These are phyloP conservation scores for Vigna reflexopilosa DNA, from an alignment of 306 rosid species.

Conservation along the genomic window DNA sequence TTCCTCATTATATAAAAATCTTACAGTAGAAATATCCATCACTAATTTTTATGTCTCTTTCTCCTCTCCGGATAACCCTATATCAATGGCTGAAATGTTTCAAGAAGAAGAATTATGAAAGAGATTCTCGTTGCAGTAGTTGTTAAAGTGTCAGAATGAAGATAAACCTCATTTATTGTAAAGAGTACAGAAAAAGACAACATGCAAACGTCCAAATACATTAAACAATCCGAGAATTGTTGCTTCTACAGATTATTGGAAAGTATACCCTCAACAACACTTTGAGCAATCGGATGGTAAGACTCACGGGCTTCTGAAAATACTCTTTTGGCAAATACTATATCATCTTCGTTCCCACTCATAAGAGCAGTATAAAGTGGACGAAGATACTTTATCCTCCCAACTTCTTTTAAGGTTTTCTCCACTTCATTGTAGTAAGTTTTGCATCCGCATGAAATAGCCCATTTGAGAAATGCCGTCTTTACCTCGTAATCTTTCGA, in stretches of 20 bases:
- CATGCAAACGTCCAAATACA: background rate
- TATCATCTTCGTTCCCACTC: conserved; percentile 78
- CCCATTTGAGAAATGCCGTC: conserved; percentile 80
- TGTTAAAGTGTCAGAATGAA: background rate
- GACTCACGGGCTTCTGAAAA: conserved; percentile 79
- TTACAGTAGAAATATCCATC: background rate
- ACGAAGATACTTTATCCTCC: conserved; percentile 87
- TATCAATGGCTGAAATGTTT: background rate
- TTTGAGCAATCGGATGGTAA: conserved; percentile 94
- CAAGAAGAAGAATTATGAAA: background rate
- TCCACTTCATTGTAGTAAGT: conserved; percentile 77
- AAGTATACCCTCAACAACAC: conserved; percentile 71
- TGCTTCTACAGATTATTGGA: conserved; percentile 64
- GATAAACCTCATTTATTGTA: background rate
- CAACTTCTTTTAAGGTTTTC: conserved; percentile 82
- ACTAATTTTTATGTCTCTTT: background rate
- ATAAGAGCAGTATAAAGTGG: conserved; percentile 86
- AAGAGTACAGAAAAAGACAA: background rate
- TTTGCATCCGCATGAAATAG: conserved; percentile 67
- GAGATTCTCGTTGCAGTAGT: background rate
- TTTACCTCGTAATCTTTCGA: conserved; percentile 86
- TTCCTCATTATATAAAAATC: background rate
- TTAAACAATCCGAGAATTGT: conserved; percentile 14
- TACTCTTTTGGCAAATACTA: conserved; percentile 78
- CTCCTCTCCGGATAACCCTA: background rate